Evolutionary conservation across 495 filamentous ascomycete species (phyloP).

Genomic region (Entonaema liquescens): DNA sequence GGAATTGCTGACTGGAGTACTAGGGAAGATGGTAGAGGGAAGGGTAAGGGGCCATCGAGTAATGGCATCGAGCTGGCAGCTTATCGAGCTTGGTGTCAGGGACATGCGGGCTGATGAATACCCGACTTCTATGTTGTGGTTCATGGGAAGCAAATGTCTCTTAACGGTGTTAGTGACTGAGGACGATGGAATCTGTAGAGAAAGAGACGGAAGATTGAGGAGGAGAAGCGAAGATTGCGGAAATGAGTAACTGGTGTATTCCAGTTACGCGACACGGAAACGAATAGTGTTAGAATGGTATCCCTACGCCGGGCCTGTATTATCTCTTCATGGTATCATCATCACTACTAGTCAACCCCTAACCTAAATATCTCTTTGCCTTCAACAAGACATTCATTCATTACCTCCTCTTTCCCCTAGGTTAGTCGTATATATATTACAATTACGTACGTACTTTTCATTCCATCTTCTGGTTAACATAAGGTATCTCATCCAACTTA

Average conservation of each 20-base stretch:
- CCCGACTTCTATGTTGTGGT: not conserved
- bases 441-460: not conserved
- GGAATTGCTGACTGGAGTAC: not conserved
- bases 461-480: not conserved
- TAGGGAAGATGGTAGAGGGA: constrained; percentile 16
- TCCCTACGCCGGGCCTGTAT: constrained; percentile 25
- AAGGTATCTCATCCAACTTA: not conserved
- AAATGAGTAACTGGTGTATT: constrained; percentile 6
- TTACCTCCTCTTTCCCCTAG: not conserved
- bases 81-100: constrained; percentile 33
- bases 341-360: constrained; percentile 4
- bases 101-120: constrained; percentile 16
- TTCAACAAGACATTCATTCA: not conserved
- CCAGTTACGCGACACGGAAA: constrained; percentile 8
- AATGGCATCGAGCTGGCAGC: constrained; percentile 26
- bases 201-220: not conserved
- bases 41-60: constrained; percentile 13
- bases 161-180: not conserved
- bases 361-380: constrained; percentile 10
- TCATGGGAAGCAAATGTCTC: not conserved
- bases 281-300: constrained; percentile 24
- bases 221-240: too few relatives aligned
- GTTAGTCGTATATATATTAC: not conserved
- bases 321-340: constrained; percentile 32
- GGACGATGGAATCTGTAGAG: not conserved